These are phyloP conservation scores for Tephrocybe rancida DNA, from an alignment of 768 basidiomycete genomes.

Conservation along the genomic window DNA sequence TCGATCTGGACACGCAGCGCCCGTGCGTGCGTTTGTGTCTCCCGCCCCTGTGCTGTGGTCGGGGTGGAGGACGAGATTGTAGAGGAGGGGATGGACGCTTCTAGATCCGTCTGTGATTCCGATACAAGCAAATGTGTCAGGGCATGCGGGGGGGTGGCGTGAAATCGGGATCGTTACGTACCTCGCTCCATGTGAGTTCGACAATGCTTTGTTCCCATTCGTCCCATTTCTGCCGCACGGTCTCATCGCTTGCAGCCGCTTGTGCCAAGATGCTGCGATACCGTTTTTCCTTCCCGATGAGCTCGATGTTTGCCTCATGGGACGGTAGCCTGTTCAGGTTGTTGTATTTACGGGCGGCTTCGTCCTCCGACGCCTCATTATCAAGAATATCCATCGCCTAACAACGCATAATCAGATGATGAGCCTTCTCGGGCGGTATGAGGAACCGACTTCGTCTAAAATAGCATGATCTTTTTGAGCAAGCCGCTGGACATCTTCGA, in stretches of 20 bases:
- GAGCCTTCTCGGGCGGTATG: not conserved
- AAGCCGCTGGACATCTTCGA: constrained; percentile 74
- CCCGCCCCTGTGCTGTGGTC: constrained; percentile 40
- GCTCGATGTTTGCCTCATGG: constrained; percentile 74
- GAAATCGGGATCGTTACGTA: constrained; percentile 33
- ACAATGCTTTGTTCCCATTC: constrained; percentile 80
- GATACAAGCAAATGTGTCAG: not conserved
- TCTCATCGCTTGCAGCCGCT: constrained; percentile 75
- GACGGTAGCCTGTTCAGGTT: constrained; percentile 63
- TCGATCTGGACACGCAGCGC: constrained; percentile 75
- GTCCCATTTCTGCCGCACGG: constrained; percentile 83
- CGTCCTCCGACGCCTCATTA: constrained; percentile 85
- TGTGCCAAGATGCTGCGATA: constrained; percentile 74
- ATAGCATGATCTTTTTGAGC: constrained; percentile 60
- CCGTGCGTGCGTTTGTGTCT: constrained; percentile 67
- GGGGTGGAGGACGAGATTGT: constrained; percentile 37
- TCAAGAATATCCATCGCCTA: constrained; percentile 93
- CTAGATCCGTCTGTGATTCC: constrained; percentile 60
- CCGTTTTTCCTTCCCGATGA: constrained; percentile 69
- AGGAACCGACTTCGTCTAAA: constrained; percentile 67
- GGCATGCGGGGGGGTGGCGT: not conserved
- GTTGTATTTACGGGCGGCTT: constrained; percentile 58
- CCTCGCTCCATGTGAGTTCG: constrained; percentile 67
- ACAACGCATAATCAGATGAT: not conserved
- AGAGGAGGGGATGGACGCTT: constrained; percentile 69